Conservation (phyloP, 108 stramenopile species). For the Conticribra guillardii region DNA sequence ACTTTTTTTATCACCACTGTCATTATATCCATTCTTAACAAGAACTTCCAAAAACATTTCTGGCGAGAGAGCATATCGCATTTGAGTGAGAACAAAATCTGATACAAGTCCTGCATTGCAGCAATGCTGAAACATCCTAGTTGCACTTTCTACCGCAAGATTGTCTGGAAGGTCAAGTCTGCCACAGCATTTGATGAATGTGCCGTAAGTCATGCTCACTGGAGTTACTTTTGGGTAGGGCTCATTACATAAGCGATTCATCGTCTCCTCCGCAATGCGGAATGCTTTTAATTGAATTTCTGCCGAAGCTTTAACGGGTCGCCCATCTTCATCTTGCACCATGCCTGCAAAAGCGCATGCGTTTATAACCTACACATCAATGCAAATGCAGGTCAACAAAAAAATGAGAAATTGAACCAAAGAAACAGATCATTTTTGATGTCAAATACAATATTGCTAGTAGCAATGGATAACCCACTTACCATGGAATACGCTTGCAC, state of each 20-base stretch:
- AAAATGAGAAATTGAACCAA: neutral
- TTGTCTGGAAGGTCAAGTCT: slow-evolving; percentile 55
- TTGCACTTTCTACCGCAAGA: slow-evolving; percentile 38
- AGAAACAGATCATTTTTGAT: too few species aligned
- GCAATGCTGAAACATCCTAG: slow-evolving; percentile 55
- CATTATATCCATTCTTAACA: slow-evolving; percentile 43
- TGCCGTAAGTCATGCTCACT: slow-evolving; percentile 58
- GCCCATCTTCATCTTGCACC: slow-evolving; percentile 36
- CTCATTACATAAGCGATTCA: slow-evolving; percentile 51
- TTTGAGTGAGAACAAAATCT: slow-evolving; percentile 69
- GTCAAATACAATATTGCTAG: slow-evolving; percentile 3
- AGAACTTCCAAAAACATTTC: slow-evolving; percentile 44
- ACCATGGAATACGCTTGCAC: slow-evolving; percentile 66
- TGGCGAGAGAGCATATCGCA: slow-evolving; percentile 52
- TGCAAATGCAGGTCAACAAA: neutral
- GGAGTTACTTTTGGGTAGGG: slow-evolving; percentile 40
- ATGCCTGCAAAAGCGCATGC: slow-evolving; percentile 68
- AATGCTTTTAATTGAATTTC: slow-evolving; percentile 57
- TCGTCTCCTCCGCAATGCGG: slow-evolving; percentile 55
- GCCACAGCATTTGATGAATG: slow-evolving; percentile 77
- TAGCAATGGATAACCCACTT: slow-evolving; percentile 1
- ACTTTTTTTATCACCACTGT: slow-evolving; percentile 45
- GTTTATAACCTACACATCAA: slow-evolving; percentile 50
- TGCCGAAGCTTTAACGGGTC: slow-evolving; percentile 29
- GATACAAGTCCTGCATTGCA: slow-evolving; percentile 62